Base-by-base conservation (phyloP, 2,329 filamentous ascomycete species). In the Pseudogymnoascus sp. region DNA sequence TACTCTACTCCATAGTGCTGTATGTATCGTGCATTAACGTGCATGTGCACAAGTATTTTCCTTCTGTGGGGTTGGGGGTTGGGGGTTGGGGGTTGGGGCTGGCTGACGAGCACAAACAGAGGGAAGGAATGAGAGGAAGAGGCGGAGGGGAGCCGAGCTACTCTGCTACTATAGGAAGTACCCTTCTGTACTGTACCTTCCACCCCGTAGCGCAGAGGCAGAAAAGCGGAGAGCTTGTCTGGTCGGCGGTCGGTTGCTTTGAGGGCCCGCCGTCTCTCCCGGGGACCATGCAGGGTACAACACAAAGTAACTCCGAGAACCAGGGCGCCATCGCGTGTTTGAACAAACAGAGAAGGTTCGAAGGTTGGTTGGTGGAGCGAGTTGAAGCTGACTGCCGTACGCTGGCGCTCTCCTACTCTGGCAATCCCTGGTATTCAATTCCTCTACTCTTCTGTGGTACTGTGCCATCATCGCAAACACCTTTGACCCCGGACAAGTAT, bases 171-270 rank as follows among this genome's bases (percentile, higher is more conserved):
- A 53, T 53, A 17, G 7, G 3, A 31, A 53, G 44, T 53, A 53
- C 23, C 44, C 44, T 53, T 53, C 44, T 31, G 44, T 53, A 53
- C 46, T 53, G 26, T 53, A 31, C 46, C 46, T 53, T 53, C 46
- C 13, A 17, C 46, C n/a, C 46, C 26, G n/a, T 53, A 53, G 26
- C 26, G 46, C 46, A 53, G 46, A 53, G 26, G 26, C 46, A 53
- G 46, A 53, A 53, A 53, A 53, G 46, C 46, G 46, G 46, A 53
- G 46, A 53, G 46, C 46, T 53, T 53, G 46, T 53, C 44, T 31
- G 46, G 9, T 33, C 31, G 31, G 31, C 9, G 5, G 23, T 53
- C 46, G 46, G 46, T 53, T 53, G 26, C 46, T 53, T 50, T 2
- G 9, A 17, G 23, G 46, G 46, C 46, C 46, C 46, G 46, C 46